Evolutionary conservation across 345 rosid genomes (phyloP).

Genomic region (Syzygium oleosum): DNA sequence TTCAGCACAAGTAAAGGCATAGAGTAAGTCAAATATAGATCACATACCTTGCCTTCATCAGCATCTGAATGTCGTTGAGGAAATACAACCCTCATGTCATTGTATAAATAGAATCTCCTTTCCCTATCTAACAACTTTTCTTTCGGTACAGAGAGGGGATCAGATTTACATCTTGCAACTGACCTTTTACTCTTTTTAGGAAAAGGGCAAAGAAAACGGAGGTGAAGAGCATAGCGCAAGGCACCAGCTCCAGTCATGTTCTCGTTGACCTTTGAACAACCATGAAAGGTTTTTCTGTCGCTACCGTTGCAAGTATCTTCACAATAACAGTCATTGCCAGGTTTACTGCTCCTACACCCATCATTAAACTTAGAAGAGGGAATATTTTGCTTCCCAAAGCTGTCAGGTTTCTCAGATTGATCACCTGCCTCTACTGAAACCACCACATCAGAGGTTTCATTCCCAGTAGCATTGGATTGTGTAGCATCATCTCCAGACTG

Average conservation of each 20-base stretch:
- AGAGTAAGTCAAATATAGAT: not conserved
- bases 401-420: not conserved
- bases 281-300: slow-evolving; percentile 15
- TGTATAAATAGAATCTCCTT: slow-evolving; percentile 75
- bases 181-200: slow-evolving; percentile 51
- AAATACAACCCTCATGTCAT: slow-evolving; percentile 80
- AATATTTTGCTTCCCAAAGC: not conserved
- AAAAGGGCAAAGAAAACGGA: slow-evolving; percentile 68
- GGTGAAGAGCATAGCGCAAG: slow-evolving; percentile 86
- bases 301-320: slow-evolving; percentile 8
- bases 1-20: not conserved
- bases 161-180: slow-evolving; percentile 38
- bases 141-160: slow-evolving; percentile 22
- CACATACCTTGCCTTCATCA: slow-evolving; percentile 95
- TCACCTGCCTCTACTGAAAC: slow-evolving; percentile 16
- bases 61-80: slow-evolving; percentile 93
- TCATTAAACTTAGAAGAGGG: slow-evolving; percentile 6
- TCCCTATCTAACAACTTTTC: slow-evolving; percentile 25
- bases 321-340: slow-evolving; percentile 10
- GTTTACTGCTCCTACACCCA: slow-evolving; percentile 9
- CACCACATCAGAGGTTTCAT: slow-evolving; percentile 17
- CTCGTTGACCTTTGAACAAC: slow-evolving; percentile 47
- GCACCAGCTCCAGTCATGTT: slow-evolving; percentile 47
- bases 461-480: slow-evolving; percentile 10
- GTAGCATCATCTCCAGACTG: not conserved